Evolutionary conservation across 2,329 filamentous ascomycete genomes (phyloP).

Genomic region (Acarospora socialis): DNA sequence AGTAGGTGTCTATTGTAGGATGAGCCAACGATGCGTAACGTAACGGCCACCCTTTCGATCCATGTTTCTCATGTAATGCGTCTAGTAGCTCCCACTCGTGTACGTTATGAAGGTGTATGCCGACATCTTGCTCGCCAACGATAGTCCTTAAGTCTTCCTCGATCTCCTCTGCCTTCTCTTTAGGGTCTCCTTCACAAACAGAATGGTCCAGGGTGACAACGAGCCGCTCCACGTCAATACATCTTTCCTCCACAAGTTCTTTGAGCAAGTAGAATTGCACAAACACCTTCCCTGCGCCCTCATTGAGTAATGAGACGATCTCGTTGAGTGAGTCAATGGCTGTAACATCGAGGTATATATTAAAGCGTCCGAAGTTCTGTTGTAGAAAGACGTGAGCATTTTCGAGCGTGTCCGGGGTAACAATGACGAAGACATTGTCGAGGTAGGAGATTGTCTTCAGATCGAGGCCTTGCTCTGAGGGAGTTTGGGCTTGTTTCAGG

Average conservation of each 20-base stretch:
- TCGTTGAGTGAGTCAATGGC: conserved; percentile 54
- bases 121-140: conserved; percentile 28
- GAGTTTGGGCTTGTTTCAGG: conserved; percentile 23
- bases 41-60: conserved; percentile 5
- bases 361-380: conserved; percentile 39
- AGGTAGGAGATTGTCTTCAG: conserved; percentile 43
- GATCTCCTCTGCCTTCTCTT: conserved; percentile 17
- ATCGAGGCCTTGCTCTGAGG: conserved; percentile 35
- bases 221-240: conserved; percentile 40
- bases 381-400: conserved; percentile 39
- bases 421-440: conserved; percentile 41
- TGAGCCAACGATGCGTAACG: conserved; percentile 8
- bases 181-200: conserved; percentile 6
- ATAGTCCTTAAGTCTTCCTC: conserved; percentile 27
- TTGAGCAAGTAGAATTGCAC: conserved; percentile 56
- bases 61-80: conserved; percentile 4
- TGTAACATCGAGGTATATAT: conserved; percentile 65
- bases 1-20: conserved; percentile 14
- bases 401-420: conserved; percentile 34
- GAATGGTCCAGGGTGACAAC: conserved; percentile 36
- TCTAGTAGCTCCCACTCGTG: conserved; percentile 9
- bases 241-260: conserved; percentile 35
- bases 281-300: conserved; percentile 73
- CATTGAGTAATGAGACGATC: conserved; percentile 66
- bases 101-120: conserved; percentile 30